A percentile compares a stretch with the other conserved stretches of the same genome.
Conservation (phyloP, 495 filamentous ascomycete genomes). For the Podospora appendiculata region DNA sequence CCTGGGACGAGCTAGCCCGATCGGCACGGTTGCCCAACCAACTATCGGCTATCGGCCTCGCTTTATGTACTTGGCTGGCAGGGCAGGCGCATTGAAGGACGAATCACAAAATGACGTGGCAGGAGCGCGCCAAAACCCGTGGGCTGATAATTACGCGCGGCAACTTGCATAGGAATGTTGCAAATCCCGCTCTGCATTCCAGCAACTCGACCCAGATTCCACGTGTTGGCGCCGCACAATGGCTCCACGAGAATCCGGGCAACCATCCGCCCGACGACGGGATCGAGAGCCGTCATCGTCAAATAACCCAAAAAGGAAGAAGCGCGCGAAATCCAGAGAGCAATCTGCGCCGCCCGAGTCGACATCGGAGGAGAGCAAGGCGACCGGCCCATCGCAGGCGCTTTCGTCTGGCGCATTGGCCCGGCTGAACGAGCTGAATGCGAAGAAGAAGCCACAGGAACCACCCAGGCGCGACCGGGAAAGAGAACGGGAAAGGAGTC, state of each 20-base stretch:
- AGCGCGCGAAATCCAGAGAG: background rate
- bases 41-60: slow-evolving; percentile 13
- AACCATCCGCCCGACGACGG: background rate
- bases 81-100: background rate
- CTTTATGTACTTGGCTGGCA: slow-evolving; percentile 10
- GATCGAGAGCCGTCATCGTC: slow-evolving; percentile 16
- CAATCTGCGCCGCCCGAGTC: background rate
- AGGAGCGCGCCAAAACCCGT: background rate
- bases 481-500: slow-evolving; percentile 13
- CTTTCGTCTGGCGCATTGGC: slow-evolving; percentile 54
- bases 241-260: slow-evolving; percentile 2
- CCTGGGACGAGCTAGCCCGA: too few relatives aligned
- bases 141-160: background rate
- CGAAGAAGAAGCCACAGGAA: slow-evolving; percentile 16
- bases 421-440: slow-evolving; percentile 51
- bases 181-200: background rate
- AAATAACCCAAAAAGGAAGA: background rate
- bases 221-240: background rate
- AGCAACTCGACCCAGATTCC: background rate
- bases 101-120: slow-evolving; percentile 10
- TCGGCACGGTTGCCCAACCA: slow-evolving; percentile 30
- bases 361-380: slow-evolving; percentile 7
- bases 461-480: slow-evolving; percentile 22
- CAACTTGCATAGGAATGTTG: too few relatives aligned
- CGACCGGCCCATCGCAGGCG: slow-evolving; percentile 12